Conservation (phyloP, 305 asterid genomes). For the Plantago coronopus region DNA sequence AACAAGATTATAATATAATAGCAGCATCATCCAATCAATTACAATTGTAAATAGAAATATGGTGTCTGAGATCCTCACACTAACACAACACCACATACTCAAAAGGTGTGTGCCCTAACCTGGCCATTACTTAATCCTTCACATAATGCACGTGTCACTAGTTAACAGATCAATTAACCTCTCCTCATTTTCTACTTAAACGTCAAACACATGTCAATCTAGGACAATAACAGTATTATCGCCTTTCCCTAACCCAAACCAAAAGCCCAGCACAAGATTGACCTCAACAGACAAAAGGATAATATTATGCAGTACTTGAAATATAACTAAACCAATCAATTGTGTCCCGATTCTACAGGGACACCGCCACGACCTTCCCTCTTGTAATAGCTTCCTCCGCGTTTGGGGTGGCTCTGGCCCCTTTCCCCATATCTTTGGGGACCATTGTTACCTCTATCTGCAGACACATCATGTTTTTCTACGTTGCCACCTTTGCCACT, state of each 20-base stretch:
- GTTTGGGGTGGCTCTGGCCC: constrained; percentile 53
- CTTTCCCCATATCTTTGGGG: constrained; percentile 60
- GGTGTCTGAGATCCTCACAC: constrained; percentile 28
- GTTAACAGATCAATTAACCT: constrained; percentile 27
- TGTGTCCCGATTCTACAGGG: constrained; percentile 37
- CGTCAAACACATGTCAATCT: constrained; percentile 23
- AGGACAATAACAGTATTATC: constrained; percentile 34
- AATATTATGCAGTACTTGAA: constrained; percentile 26
- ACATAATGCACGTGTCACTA: constrained; percentile 41
- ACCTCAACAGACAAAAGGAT: constrained; percentile 24
- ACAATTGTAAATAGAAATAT: constrained; percentile 35
- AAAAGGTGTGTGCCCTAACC: constrained; percentile 37
- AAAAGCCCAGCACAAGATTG: constrained; percentile 24
- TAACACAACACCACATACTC: constrained; percentile 38
- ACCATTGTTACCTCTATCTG: constrained; percentile 40
- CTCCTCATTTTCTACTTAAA: constrained; percentile 17
- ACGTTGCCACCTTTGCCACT: constrained; percentile 42
- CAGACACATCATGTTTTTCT: constrained; percentile 40
- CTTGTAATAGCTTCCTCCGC: constrained; percentile 56
- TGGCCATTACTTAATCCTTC: constrained; percentile 33
- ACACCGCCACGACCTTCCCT: constrained; percentile 42
- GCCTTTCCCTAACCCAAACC: constrained; percentile 33
- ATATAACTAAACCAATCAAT: constrained; percentile 35
- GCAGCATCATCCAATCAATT: constrained; percentile 29
- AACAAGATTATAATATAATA: constrained; percentile 17